These are phyloP conservation scores for Pichia paraexigua DNA, from an alignment of 805 yeast species.

Conservation along the genomic window DNA sequence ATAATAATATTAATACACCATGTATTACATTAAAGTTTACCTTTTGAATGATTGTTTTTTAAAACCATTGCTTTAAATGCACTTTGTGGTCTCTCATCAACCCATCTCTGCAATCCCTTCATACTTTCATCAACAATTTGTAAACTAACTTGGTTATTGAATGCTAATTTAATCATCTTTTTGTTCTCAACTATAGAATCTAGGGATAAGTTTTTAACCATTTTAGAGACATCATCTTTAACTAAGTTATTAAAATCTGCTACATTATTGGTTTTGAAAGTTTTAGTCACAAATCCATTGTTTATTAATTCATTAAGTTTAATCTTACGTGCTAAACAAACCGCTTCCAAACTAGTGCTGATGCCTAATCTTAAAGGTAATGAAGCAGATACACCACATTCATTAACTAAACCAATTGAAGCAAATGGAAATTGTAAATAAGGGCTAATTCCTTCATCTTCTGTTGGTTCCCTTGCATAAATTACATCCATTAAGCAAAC, in stretches of 20 bases:
- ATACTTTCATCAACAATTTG: constrained; percentile 60
- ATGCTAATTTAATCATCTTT: constrained; percentile 30
- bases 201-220: constrained; percentile 37
- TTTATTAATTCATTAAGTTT: constrained; percentile 46
- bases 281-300: constrained; percentile 55
- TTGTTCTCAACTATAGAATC: constrained; percentile 40
- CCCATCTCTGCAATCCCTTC: constrained; percentile 63
- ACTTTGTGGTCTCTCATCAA: constrained; percentile 62
- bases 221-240: constrained; percentile 27
- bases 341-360: constrained; percentile 64
- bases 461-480: constrained; percentile 34
- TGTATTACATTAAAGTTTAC: neutral
- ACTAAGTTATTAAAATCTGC: constrained; percentile 38
- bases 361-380: constrained; percentile 64
- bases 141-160: constrained; percentile 31
- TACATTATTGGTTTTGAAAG: constrained; percentile 33
- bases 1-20: too few species aligned
- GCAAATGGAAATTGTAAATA: constrained; percentile 69
- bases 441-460: neutral
- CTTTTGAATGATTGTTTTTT: constrained; percentile 1
- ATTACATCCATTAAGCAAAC: constrained; percentile 72
- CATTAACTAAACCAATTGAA: constrained; percentile 74
- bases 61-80: constrained; percentile 26
- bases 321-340: constrained; percentile 62
- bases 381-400: constrained; percentile 68